These are phyloP conservation scores for Collybia sordida DNA, from an alignment of 768 basidiomycete species.

Conservation along the genomic window DNA sequence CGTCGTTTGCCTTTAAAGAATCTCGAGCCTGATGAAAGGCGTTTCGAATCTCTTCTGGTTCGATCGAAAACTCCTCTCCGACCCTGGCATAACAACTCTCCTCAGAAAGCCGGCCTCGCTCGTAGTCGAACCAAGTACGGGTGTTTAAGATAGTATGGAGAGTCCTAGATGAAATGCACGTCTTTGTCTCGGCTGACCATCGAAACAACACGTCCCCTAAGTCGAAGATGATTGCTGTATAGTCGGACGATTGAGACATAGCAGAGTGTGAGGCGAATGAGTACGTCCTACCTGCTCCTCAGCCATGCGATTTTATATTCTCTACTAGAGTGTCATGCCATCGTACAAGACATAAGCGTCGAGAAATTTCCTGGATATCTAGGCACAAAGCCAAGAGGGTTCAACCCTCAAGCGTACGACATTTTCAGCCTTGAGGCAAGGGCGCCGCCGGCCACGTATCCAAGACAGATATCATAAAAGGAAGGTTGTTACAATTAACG, in stretches of 20 bases:
- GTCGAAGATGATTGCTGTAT: constrained; percentile 48
- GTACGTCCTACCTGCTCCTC: not conserved
- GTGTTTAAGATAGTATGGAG: constrained; percentile 43
- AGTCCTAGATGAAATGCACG: constrained; percentile 37
- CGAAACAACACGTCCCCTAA: constrained; percentile 56
- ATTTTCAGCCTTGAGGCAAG: constrained; percentile 19
- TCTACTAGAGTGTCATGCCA: not conserved
- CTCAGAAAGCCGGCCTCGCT: constrained; percentile 44
- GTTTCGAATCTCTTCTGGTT: constrained; percentile 35
- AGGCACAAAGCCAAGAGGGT: constrained; percentile 1
- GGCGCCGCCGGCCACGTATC: too few relatives aligned
- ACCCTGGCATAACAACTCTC: constrained; percentile 42
- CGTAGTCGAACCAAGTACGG: constrained; percentile 54
- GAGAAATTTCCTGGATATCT: constrained; percentile 4
- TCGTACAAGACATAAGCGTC: constrained; percentile 2
- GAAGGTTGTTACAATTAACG: not conserved
- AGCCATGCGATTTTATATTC: constrained; percentile 11
- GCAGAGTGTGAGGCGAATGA: not conserved
- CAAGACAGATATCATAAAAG: too few relatives aligned
- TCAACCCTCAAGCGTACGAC: constrained; percentile 9
- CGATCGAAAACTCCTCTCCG: constrained; percentile 36
- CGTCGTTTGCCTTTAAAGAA: constrained; percentile 42
- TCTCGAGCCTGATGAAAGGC: constrained; percentile 50
- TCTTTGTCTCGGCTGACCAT: constrained; percentile 49
- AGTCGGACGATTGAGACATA: constrained; percentile 12